Conservation (phyloP, 2,329 filamentous ascomycete genomes). For the Keithomyces neogunnii region DNA sequence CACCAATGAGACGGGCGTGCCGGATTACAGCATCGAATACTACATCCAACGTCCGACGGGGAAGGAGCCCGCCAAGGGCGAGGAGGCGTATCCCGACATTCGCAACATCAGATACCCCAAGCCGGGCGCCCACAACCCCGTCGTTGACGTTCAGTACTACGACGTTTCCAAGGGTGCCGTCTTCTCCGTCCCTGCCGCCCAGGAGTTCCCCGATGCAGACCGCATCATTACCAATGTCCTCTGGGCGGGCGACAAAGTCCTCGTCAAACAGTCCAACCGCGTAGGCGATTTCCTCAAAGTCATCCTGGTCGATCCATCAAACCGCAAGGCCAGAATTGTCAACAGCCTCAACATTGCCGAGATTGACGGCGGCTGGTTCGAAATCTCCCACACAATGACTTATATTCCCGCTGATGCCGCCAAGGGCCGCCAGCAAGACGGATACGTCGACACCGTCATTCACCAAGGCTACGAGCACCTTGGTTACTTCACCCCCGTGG, state of each 20-base stretch:
- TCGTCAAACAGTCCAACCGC: slow-evolving; percentile 88
- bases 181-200: slow-evolving; percentile 70
- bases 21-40: slow-evolving; percentile 88
- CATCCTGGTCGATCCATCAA: slow-evolving; percentile 70
- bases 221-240: slow-evolving; percentile 87
- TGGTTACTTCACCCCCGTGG: slow-evolving; percentile 84
- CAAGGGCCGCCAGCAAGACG: slow-evolving; percentile 71
- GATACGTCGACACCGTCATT: slow-evolving; percentile 88
- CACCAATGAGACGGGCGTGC: slow-evolving; percentile 87
- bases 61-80: slow-evolving; percentile 51
- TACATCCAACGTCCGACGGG: slow-evolving; percentile 83
- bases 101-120: slow-evolving; percentile 96
- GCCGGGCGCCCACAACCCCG: slow-evolving; percentile 85
- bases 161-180: slow-evolving; percentile 69
- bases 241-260: slow-evolving; percentile 78
- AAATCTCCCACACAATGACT: slow-evolving; percentile 77
- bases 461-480: slow-evolving; percentile 83
- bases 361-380: slow-evolving; percentile 96
- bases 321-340: slow-evolving; percentile 68
- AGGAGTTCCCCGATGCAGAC: slow-evolving; percentile 71
- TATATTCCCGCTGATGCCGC: slow-evolving; percentile 77
- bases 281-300: slow-evolving; percentile 88
- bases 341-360: slow-evolving; percentile 70
- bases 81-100: slow-evolving; percentile 86
- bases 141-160: slow-evolving; percentile 82